Conservation (phyloP, 73 alveolate species). For the Stentor coeruleus region DNA sequence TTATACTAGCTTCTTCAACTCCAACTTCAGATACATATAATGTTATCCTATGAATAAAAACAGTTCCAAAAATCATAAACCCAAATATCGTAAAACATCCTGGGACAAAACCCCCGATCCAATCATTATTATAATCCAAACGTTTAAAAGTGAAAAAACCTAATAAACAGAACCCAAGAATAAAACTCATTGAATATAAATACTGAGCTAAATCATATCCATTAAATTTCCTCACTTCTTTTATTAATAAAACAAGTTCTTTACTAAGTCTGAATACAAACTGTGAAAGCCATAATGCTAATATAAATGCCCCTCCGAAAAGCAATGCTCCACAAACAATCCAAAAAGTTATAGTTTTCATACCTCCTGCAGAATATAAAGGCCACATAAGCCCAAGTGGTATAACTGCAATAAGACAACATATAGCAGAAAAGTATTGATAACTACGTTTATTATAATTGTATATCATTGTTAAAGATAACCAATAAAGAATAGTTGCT, state of each 20-base stretch:
- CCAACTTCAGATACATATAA: background rate
- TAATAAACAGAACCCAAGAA: background rate
- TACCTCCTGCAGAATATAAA: background rate
- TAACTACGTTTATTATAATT: background rate
- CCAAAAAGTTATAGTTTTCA: background rate
- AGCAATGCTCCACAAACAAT: background rate
- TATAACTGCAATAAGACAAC: background rate
- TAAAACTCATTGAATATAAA: background rate
- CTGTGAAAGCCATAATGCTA: background rate
- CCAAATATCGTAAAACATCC: background rate
- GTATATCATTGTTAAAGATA: background rate
- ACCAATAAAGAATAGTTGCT: background rate
- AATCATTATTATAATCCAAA: background rate
- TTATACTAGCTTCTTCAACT: background rate
- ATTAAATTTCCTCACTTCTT: background rate
- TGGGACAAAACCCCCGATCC: background rate
- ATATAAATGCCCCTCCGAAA: background rate
- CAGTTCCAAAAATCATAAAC: background rate
- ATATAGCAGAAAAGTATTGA: background rate
- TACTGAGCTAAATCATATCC: background rate
- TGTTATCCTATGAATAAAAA: background rate
- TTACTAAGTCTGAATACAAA: background rate
- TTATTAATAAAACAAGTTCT: background rate
- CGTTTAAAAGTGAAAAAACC: background rate
- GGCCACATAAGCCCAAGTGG: background rate